Conservation (phyloP, 2,329 filamentous ascomycete genomes). For the Talaromyces atroroseus region DNA sequence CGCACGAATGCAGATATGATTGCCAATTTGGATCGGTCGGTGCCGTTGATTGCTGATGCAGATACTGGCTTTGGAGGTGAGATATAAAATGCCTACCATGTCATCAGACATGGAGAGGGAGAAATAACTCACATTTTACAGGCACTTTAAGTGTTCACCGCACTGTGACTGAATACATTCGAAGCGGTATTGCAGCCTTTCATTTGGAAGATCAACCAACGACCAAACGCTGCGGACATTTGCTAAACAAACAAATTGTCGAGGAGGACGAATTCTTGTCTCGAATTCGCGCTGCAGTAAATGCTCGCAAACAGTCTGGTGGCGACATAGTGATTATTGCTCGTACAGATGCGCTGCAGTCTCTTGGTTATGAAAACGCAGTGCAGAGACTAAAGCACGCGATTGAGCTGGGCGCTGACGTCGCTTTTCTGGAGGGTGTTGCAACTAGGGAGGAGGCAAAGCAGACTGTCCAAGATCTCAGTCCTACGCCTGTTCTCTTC, state of each 20-base stretch:
- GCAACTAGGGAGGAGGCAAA: conserved; percentile 23
- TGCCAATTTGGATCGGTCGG: conserved; percentile 50
- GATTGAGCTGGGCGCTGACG: conserved; percentile 25
- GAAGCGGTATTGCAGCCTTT: conserved; percentile 44
- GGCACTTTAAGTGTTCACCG: conserved; percentile 36
- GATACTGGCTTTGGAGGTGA: conserved; percentile 50
- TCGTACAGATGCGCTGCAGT: conserved; percentile 26
- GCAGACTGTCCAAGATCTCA: conserved; percentile 21
- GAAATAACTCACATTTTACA: neutral
- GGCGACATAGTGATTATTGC: conserved; percentile 32
- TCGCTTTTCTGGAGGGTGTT: conserved; percentile 29
- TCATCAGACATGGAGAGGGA: neutral
- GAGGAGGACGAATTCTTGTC: conserved; percentile 18
- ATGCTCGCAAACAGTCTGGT: conserved; percentile 24
- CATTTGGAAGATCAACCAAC: conserved; percentile 50
- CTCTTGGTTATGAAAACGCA: conserved; percentile 26
- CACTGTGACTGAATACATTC: conserved; percentile 42
- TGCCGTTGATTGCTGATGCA: conserved; percentile 56
- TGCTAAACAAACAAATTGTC: conserved; percentile 30
- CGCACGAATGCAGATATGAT: conserved; percentile 60
- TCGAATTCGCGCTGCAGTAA: conserved; percentile 23
- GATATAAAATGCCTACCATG: neutral
- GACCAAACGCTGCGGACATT: conserved; percentile 39
- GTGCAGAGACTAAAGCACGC: conserved; percentile 25
- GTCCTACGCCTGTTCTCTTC: conserved; percentile 26